These are phyloP conservation scores for Russula vinacea DNA, from an alignment of 768 basidiomycete species.

Conservation along the genomic window DNA sequence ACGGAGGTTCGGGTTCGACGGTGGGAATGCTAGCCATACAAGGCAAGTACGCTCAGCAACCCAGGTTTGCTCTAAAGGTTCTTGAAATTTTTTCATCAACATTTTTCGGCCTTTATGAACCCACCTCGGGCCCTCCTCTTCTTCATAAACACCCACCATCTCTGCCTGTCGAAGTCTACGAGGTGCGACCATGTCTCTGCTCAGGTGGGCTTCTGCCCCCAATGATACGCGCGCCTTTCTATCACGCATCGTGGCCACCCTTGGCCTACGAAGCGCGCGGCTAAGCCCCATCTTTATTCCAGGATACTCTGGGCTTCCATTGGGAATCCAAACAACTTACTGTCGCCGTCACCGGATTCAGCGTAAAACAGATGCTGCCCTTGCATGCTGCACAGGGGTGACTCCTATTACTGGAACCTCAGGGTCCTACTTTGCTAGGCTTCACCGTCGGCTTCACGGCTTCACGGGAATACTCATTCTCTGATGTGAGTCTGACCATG, in stretches of 20 bases:
- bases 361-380: neutral
- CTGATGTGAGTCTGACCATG: neutral
- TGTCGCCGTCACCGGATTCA: conserved; percentile 13
- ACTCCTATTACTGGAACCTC: conserved; percentile 13
- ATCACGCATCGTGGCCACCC: conserved; percentile 5
- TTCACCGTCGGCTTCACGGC: neutral
- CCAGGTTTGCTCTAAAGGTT: conserved; percentile 19
- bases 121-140: conserved; percentile 2
- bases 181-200: neutral
- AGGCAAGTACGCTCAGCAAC: conserved; percentile 21
- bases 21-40: conserved; percentile 23
- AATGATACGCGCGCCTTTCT: conserved; percentile 8
- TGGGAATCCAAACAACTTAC: conserved; percentile 11
- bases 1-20: neutral
- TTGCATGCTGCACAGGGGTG: neutral
- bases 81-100: conserved; percentile 31
- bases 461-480: conserved; percentile 6
- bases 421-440: neutral
- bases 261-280: conserved; percentile 14
- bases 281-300: conserved; percentile 7
- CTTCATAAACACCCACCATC: conserved; percentile 19
- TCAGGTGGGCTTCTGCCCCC: conserved; percentile 2
- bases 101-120: conserved; percentile 30
- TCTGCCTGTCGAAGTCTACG: conserved; percentile 3
- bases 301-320: conserved; percentile 20